phyloP scores from a whole-genome alignment of 2,329 filamentous ascomycete species.

The Ceratocystis papillata region DNA sequence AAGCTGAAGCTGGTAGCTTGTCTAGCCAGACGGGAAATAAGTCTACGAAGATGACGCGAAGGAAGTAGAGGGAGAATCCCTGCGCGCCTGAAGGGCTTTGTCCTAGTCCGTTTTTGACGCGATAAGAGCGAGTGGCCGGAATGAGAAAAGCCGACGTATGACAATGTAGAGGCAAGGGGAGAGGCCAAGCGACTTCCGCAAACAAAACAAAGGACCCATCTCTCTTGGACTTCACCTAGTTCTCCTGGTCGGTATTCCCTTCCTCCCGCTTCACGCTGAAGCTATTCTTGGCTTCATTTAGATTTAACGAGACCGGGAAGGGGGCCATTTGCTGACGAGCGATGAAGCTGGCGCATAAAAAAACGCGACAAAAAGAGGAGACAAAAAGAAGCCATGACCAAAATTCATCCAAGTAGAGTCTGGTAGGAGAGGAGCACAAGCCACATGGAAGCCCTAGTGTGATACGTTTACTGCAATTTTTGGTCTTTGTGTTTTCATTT shows the following conservation, averaged over 20 bases:
- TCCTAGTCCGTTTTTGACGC: background rate
- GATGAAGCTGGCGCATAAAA: background rate
- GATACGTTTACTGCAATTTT: background rate
- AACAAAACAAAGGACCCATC: background rate
- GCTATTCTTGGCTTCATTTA: background rate
- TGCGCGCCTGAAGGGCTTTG: background rate
- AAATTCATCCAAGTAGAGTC: too few species aligned
- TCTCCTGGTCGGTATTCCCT: background rate
- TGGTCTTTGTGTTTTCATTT: background rate
- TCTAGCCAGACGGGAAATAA: too few species aligned
- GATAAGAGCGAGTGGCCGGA: constrained; percentile 2
- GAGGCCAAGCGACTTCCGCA: background rate
- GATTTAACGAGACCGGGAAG: too few species aligned
- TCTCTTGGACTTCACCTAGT: background rate
- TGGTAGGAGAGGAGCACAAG: background rate
- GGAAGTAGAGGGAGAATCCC: background rate
- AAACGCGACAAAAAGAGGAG: background rate
- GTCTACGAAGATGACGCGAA: too few species aligned
- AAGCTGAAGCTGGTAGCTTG: too few species aligned
- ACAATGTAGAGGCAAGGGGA: background rate
- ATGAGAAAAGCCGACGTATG: background rate
- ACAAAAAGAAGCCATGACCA: background rate
- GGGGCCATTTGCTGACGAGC: too few species aligned
- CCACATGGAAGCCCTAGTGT: background rate
- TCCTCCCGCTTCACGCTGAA: too few species aligned